Evolutionary conservation across 2,329 filamentous ascomycete genomes (phyloP), one percentile per base, ranked within the genome.

Genomic region (Hypoxylon sp.): DNA sequence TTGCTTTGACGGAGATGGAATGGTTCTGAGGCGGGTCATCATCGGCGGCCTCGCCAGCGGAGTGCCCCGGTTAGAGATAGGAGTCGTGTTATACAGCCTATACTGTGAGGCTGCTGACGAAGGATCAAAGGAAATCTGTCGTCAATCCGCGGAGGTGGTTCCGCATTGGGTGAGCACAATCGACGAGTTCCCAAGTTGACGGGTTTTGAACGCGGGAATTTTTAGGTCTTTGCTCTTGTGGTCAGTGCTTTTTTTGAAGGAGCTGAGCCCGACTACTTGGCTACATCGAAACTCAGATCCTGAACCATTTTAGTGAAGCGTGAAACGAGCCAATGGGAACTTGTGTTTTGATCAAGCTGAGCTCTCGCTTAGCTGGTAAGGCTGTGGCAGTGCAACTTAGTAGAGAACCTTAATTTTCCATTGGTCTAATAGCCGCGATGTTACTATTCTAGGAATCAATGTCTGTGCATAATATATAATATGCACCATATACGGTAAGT

Each of bases 391-490:
- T 64, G 68, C 57, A 59, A 17, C 17, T 44, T 31, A 29, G 26
- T 13, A 14, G 24, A 44, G 31, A 47, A 59, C 33, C 8, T 29
- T 52, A 54, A 17, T 35, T n/a, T 58, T 13, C 55, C 26, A 70
- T 70, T 70, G 63, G 67, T 9, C 44, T 14, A 19, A 39, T 61
- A 61, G 63, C 48, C 59, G 59, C 59, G 46, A 57, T 26, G 14
- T 44, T 59, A 51, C 60, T 70, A 69, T 69, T 69, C 37, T 66
- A 22, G 62, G 67, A 66, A 35, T 22, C 47, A 51, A 51, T 24
- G 19, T 60, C 59, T 39, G 50, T 55, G 50, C 48, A 26, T 37
- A n/a, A 46, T 52, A 37, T 22, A 47, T 35, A 24, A 44, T 26
- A 31, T 50, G 37, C 37, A 24, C 26, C n/a, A n/a, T n/a, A n/a